These are phyloP conservation scores for Suhomyces panamericanus DNA, from an alignment of 1,139 yeast species.

Conservation along the genomic window DNA sequence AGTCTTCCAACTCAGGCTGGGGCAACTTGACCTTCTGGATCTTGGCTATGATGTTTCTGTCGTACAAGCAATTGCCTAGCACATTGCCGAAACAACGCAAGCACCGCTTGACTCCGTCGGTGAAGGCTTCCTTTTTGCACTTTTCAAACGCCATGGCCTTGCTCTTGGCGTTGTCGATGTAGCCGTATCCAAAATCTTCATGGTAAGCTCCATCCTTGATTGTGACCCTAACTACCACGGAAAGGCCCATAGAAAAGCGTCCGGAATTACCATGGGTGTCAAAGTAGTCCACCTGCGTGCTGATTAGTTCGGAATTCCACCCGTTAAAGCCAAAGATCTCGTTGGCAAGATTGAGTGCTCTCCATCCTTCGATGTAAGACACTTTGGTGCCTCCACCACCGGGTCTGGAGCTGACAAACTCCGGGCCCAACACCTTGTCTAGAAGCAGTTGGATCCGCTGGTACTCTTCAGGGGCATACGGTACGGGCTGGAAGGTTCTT, in stretches of 20 bases:
- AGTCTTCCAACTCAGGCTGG: constrained; percentile 54
- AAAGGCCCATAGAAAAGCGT: constrained; percentile 60
- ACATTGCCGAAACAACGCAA: constrained; percentile 79
- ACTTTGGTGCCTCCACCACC: constrained; percentile 73
- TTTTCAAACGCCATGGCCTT: constrained; percentile 78
- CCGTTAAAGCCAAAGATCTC: constrained; percentile 81
- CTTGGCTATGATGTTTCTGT: constrained; percentile 60
- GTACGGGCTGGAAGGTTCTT: constrained; percentile 25
- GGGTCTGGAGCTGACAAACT: constrained; percentile 77
- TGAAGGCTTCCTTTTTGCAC: constrained; percentile 77
- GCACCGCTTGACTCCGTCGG: constrained; percentile 78
- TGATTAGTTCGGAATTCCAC: constrained; percentile 71
- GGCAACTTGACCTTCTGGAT: constrained; percentile 55
- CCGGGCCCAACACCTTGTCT: constrained; percentile 81
- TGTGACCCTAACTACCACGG: constrained; percentile 70
- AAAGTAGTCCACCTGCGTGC: constrained; percentile 66
- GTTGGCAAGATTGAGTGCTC: constrained; percentile 73
- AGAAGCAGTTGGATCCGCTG: constrained; percentile 43
- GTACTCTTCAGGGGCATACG: constrained; percentile 44
- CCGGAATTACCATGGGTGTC: constrained; percentile 61
- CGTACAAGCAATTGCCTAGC: constrained; percentile 76
- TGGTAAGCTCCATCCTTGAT: constrained; percentile 73
- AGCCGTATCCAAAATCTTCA: constrained; percentile 83
- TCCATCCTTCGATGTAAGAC: constrained; percentile 80
- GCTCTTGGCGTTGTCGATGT: constrained; percentile 67